These are phyloP conservation scores for Podospora pseudopauciseta DNA, from an alignment of 495 filamentous ascomycete genomes.

Conservation along the genomic window DNA sequence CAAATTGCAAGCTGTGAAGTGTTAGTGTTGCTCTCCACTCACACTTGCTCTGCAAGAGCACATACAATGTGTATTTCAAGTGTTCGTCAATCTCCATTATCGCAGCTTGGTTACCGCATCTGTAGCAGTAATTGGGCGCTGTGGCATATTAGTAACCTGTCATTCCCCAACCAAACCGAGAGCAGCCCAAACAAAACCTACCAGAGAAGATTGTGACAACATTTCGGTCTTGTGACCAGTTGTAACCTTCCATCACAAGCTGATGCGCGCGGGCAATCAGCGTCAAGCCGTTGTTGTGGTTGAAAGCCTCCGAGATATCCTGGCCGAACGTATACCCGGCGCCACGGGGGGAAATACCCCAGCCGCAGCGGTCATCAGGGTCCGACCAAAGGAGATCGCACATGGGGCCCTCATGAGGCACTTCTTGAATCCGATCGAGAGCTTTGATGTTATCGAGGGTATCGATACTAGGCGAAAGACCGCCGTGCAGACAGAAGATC, in stretches of 20 bases:
- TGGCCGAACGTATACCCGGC: slow-evolving; percentile 99
- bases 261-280: slow-evolving; percentile 92
- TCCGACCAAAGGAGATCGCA: slow-evolving; percentile 98
- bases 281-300: slow-evolving; percentile 98
- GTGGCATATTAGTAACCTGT: slow-evolving; percentile 23
- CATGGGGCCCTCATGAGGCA: slow-evolving; percentile 98
- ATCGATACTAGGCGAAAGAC: slow-evolving; percentile 92
- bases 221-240: slow-evolving; percentile 95
- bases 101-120: slow-evolving; percentile 97
- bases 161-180: not conserved
- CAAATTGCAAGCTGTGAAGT: slow-evolving; percentile 85
- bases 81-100: slow-evolving; percentile 99
- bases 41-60: slow-evolving; percentile 22
- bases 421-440: slow-evolving; percentile 95
- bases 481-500: slow-evolving; percentile 99
- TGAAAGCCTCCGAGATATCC: slow-evolving; percentile 99
- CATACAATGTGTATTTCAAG: slow-evolving; percentile 99
- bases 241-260: slow-evolving; percentile 97
- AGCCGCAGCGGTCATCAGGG: slow-evolving; percentile 96
- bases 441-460: slow-evolving; percentile 97
- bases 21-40: not conserved
- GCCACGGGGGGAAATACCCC: slow-evolving; percentile 95
- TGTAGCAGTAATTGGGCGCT: slow-evolving; percentile 97
- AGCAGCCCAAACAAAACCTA: slow-evolving; percentile 37
- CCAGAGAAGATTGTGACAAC: slow-evolving; percentile 99